Evolutionary conservation across 192 early-diverging fungal species (phyloP).

Genomic region (Gorgonomyces haynaldii): DNA sequence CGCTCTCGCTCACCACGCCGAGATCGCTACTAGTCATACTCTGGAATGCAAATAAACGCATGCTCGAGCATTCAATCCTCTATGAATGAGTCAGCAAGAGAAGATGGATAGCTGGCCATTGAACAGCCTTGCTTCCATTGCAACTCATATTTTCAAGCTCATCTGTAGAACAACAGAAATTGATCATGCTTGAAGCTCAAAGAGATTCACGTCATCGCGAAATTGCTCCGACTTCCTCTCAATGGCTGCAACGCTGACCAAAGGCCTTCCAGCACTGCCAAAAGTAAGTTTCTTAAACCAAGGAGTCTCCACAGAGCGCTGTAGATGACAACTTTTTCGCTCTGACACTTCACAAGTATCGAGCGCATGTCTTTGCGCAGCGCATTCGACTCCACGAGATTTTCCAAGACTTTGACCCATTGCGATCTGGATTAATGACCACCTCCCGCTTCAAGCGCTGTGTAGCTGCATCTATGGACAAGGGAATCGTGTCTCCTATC

Average conservation of each 20-base stretch:
- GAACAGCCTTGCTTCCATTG: too few species aligned
- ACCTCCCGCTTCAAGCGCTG: conserved; percentile 35
- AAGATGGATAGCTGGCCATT: too few species aligned
- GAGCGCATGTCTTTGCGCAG: conserved; percentile 27
- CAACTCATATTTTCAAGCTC: too few species aligned
- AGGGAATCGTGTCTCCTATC: conserved; percentile 20
- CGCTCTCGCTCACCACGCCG: too few species aligned
- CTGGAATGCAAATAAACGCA: too few species aligned
- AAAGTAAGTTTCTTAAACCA: background rate
- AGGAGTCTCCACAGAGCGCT: background rate
- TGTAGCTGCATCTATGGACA: conserved; percentile 27
- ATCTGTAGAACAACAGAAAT: too few species aligned
- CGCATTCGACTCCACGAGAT: conserved; percentile 39
- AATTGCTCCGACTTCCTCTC: too few species aligned
- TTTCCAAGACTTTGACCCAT: conserved; percentile 42
- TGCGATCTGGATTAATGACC: conserved; percentile 33
- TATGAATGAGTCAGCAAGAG: too few species aligned
- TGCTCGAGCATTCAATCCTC: too few species aligned
- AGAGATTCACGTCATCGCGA: too few species aligned
- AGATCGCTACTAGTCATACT: too few species aligned
- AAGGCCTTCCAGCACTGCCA: background rate
- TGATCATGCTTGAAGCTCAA: too few species aligned
- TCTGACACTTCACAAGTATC: conserved; percentile 22
- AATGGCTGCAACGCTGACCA: background rate
- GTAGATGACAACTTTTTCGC: background rate